Evolutionary conservation across 2,329 filamentous ascomycete species (phyloP), one percentile per base, ranked within the genome.

Genomic region (Colletotrichum sp.): DNA sequence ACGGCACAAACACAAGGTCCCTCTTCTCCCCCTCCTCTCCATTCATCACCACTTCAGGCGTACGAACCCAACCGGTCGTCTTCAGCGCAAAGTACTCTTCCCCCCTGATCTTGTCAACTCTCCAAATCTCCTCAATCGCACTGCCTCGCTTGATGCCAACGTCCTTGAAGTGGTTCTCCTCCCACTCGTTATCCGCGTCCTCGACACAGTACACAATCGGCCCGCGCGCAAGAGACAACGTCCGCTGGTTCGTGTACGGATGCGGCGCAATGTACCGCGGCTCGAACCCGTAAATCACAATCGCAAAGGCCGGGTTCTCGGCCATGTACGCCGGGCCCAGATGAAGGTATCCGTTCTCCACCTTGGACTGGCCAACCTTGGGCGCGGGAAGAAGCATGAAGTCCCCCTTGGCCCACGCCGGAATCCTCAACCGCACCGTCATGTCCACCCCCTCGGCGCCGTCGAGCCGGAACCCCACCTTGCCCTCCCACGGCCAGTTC

Each of bases 181-280:
- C 90, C 89, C 89, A 91, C 1, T 82, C 44, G 72, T 92, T 91
- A 78, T 93, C 91, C 8, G 86, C 79, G 71, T 93, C 91, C 79
- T 93, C 92, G 6, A 90, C 86, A 74, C 91, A 93, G 81, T 93
- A 93, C 7, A 93, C 84, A 8, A 93, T 79, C 0, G 91, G 91
- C 0, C 92, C 92, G 6, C 91, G 86, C 3, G 88, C 90, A 8
- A 93, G 81, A 2, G 88, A 86, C 49, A 91, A 78, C 3, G 88
- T 90, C n/a, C 87, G 82, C 78, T 92, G 90, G 78, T 89, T 89
- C 0, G 90, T 89, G 78, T 89, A 89, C 1, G 90, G 90, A 78
- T 92, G 89, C 1, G 91, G 90, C 4, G 86, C 81, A 5, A 91
- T 78, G 67, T 88, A 87, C 36, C 88, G 85, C 18, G 90, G 86